Evolutionary conservation across 208 protist genomes (phyloP).

Genomic region (Leishmania aethiopica): DNA sequence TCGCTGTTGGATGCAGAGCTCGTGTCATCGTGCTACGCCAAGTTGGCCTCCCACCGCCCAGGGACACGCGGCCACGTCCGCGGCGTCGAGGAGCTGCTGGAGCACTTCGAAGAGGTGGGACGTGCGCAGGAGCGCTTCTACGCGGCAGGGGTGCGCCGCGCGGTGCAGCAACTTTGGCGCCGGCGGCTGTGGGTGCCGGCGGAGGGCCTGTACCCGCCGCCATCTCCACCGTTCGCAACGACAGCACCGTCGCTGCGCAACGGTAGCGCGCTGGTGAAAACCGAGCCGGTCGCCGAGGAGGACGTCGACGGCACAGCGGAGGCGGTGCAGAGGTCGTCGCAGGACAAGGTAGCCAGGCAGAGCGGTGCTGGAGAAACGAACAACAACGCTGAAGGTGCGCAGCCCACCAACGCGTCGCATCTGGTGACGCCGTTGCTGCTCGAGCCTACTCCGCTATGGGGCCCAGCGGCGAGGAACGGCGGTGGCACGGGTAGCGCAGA

Average conservation of each 20-base stretch:
- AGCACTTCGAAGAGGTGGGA: conserved; percentile 39
- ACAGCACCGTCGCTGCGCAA: neutral
- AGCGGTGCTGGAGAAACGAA: neutral
- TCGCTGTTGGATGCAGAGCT: conserved; percentile 6
- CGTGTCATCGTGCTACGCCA: conserved; percentile 19
- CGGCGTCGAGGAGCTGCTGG: conserved; percentile 41
- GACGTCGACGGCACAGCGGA: neutral
- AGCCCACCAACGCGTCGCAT: conserved; percentile 2
- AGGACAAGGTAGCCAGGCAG: neutral
- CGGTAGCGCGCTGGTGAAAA: neutral
- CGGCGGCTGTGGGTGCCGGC: conserved; percentile 17
- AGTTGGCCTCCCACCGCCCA: conserved; percentile 24
- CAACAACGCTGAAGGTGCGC: neutral
- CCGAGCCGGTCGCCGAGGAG: conserved; percentile 16
- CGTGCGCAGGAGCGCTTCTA: conserved; percentile 40
- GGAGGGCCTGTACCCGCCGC: neutral
- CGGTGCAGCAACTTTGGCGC: conserved; percentile 16
- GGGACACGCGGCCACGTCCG: conserved; percentile 53
- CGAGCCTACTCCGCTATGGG: conserved; percentile 30
- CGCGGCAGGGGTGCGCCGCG: conserved; percentile 24
- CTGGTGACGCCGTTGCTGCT: conserved; percentile 18
- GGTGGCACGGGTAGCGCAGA: neutral
- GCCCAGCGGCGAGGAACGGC: neutral
- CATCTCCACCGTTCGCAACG: neutral
- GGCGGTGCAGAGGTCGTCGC: conserved; percentile 3